Conservation (phyloP, 2,329 filamentous ascomycete genomes). For the Zarea fungicola region DNA sequence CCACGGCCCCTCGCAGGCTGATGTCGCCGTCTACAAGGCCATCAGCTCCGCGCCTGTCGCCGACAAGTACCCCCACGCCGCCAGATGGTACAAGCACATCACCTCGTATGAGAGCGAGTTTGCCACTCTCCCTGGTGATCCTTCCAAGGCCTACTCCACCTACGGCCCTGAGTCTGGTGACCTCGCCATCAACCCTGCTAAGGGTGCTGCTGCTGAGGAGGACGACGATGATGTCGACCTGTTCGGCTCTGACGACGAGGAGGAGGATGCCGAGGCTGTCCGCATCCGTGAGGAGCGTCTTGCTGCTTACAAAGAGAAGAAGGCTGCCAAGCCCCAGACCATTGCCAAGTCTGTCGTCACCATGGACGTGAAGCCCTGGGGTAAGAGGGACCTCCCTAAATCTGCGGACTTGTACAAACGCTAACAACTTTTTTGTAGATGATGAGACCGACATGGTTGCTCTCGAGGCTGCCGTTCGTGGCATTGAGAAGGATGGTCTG, state of each 20-base stretch:
- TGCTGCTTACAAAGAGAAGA: slow-evolving; percentile 94
- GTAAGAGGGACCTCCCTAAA: slow-evolving; percentile 51
- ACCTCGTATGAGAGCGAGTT: slow-evolving; percentile 91
- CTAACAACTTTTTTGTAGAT: slow-evolving; percentile 45
- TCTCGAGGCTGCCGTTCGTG: slow-evolving; percentile 74
- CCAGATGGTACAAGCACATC: slow-evolving; percentile 99
- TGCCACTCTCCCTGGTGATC: slow-evolving; percentile 82
- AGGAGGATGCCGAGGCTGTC: slow-evolving; percentile 84
- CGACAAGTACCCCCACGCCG: slow-evolving; percentile 86
- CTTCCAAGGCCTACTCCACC: slow-evolving; percentile 78
- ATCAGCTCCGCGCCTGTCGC: slow-evolving; percentile 69
- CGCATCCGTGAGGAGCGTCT: slow-evolving; percentile 83
- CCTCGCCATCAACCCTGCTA: slow-evolving; percentile 78
- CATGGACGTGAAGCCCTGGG: slow-evolving; percentile 97
- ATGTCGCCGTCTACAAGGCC: slow-evolving; percentile 93
- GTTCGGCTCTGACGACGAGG: slow-evolving; percentile 90
- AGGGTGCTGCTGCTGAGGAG: slow-evolving; percentile 64
- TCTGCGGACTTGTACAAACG: slow-evolving; percentile 9
- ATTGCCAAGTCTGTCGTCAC: slow-evolving; percentile 95
- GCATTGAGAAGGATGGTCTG: slow-evolving; percentile 87
- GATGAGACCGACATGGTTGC: slow-evolving; percentile 89
- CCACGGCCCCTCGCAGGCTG: slow-evolving; percentile 77
- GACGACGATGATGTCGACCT: slow-evolving; percentile 88
- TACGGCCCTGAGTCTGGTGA: slow-evolving; percentile 83
- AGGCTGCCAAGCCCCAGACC: slow-evolving; percentile 86